Base-by-base conservation (phyloP, 2,329 filamentous ascomycete species). In the Claviceps lovelessii region DNA sequence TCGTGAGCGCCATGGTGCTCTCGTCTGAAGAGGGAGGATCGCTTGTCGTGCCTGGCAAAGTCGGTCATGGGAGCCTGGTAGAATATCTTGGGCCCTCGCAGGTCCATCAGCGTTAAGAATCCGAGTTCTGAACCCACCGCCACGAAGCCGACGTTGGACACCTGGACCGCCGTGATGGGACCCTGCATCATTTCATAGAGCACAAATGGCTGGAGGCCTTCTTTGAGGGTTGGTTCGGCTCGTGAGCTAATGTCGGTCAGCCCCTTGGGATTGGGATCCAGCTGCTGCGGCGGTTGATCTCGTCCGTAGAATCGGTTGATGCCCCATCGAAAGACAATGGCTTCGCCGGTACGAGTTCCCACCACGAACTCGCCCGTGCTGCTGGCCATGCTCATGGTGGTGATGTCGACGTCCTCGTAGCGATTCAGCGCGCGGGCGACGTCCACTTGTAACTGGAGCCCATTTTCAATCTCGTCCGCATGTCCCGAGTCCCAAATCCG, bases 101-200 rank as follows among this genome's bases (percentile, higher is more conserved):
- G 75, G 67, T 98, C 93, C 52, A 97, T 80, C 42, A 98, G 79
- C 9, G 81, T 85, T 42, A 98, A 69, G 59, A 82, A 82, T 2
- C 93, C 93, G 44, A 82, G 81, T 67, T 95, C 86, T 10, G 90
- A 95, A 0, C 90, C 93, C 35, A 86, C 84, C 11, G 85, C 90
- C 11, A 95, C 81, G 64, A 98, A 98, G 0, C 93, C 93, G 13
- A 97, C 84, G 67, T 95, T 88, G n/a, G 90, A 93, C 55, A 93
- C 81, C 56, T 88, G 85, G 42, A 94, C 65, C 1, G 85, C 86
- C 28, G 82, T 90, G 37, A 96, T 83, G 1, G 87, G 76, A 0
- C 90, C 93, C 63, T 90, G 84, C 66, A 86, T 81, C 77, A 91
- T 87, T 65, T 94, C 83, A 56, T 96, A 83, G 37, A 97, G 72